Conservation (phyloP, 2,329 filamentous ascomycete species). For the Fusarium brevicatenulatum region DNA sequence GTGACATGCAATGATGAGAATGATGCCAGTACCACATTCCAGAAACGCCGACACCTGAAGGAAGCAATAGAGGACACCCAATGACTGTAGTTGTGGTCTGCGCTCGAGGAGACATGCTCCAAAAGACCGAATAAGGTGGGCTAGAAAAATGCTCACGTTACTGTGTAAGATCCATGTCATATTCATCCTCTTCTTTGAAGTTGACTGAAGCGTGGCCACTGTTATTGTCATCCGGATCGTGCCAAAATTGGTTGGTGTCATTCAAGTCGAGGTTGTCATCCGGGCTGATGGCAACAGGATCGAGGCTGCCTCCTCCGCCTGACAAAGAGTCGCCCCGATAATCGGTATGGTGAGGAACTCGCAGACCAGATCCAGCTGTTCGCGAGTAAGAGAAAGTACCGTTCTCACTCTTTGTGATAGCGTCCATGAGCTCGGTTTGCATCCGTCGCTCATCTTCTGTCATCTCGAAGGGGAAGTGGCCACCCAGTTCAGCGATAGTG, state of each 20-base stretch:
- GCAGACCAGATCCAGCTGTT: slow-evolving; percentile 82
- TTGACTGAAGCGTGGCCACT: slow-evolving; percentile 73
- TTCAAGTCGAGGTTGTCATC: slow-evolving; percentile 59
- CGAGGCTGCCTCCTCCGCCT: slow-evolving; percentile 52
- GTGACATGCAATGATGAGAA: slow-evolving; percentile 31
- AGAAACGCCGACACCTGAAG: slow-evolving; percentile 36
- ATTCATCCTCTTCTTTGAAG: slow-evolving; percentile 96
- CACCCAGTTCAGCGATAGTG: slow-evolving; percentile 76
- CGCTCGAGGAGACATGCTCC: background rate
- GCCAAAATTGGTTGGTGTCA: slow-evolving; percentile 69
- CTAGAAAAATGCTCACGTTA: slow-evolving; percentile 22
- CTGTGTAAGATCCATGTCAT: slow-evolving; percentile 77
- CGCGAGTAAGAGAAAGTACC: slow-evolving; percentile 86
- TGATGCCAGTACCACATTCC: slow-evolving; percentile 19
- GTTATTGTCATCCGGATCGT: slow-evolving; percentile 76
- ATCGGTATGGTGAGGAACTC: slow-evolving; percentile 94
- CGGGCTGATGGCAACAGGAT: slow-evolving; percentile 52
- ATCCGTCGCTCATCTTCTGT: slow-evolving; percentile 95
- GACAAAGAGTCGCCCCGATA: slow-evolving; percentile 82
- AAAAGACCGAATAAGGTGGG: slow-evolving; percentile 2
- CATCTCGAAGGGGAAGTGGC: slow-evolving; percentile 80
- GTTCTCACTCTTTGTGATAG: slow-evolving; percentile 81
- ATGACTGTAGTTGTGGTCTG: background rate
- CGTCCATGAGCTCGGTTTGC: slow-evolving; percentile 90
- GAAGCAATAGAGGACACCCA: slow-evolving; percentile 1